A percentile compares a stretch with the other conserved stretches of the same genome.
Evolutionary conservation across 1,139 yeast genomes (phyloP).

Genomic region (Nakaseomyces kungkrabaensis): DNA sequence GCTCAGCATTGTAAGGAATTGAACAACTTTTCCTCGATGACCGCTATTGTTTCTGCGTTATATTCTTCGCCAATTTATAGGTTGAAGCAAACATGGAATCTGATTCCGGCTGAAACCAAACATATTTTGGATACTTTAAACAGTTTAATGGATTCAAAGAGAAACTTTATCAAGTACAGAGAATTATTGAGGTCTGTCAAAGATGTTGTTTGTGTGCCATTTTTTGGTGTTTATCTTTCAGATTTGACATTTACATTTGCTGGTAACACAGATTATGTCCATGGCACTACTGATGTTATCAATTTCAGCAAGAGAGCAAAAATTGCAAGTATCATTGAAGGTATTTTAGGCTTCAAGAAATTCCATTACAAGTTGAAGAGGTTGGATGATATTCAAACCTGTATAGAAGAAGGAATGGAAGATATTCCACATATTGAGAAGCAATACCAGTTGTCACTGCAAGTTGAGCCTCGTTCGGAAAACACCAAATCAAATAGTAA

Average conservation of each 20-base stretch:
- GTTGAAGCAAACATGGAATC: constrained; percentile 74
- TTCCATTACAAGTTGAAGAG: constrained; percentile 54
- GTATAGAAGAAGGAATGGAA: constrained; percentile 45
- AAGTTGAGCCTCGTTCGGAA: constrained; percentile 33
- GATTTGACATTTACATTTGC: constrained; percentile 83
- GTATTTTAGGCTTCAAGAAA: constrained; percentile 62
- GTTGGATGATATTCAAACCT: constrained; percentile 58
- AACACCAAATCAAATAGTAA: not conserved
- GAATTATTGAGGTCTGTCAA: constrained; percentile 60
- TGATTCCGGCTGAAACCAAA: constrained; percentile 46
- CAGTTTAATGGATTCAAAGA: constrained; percentile 73
- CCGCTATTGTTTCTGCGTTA: constrained; percentile 80
- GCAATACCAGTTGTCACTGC: constrained; percentile 65
- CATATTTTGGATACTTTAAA: constrained; percentile 59
- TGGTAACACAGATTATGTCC: constrained; percentile 72
- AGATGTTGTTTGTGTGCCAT: constrained; percentile 85
- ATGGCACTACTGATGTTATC: constrained; percentile 46
- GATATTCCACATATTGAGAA: constrained; percentile 61
- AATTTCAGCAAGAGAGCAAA: constrained; percentile 73
- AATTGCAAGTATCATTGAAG: constrained; percentile 62
- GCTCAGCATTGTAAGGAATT: constrained; percentile 70
- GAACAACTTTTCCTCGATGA: constrained; percentile 83
- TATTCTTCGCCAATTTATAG: constrained; percentile 82
- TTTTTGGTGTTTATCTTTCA: constrained; percentile 79
- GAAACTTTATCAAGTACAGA: constrained; percentile 81